Evolutionary conservation across 345 rosid genomes (phyloP), one percentile per base, ranked within the genome.

Genomic region (Pistacia vera): DNA sequence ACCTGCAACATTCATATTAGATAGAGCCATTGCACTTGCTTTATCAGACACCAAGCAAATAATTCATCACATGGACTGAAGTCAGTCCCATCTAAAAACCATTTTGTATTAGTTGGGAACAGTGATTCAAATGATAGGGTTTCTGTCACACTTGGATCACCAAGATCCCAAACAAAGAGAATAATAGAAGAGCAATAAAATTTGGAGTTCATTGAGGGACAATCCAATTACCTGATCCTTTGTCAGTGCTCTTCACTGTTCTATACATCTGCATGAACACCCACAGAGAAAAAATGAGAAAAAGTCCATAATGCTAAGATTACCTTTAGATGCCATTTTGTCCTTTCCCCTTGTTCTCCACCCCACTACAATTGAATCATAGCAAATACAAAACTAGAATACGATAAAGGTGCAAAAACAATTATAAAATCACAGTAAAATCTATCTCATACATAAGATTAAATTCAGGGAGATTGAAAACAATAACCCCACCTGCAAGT

Each of bases 211-310:
- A 12, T 49, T 13, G 60, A 71, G 64, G 77, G 70, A 63, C 52
- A 70, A 58, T 60, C n/a, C 68, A 68, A 68, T 83, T 86, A 92
- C 97, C 97, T 83, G 91, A 66, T 82, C 85, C 89, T 87, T 90
- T 93, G 88, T 88, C 91, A 81, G 98, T 92, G 89, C 88, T 90
- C 90, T 88, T 96, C 81, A 96, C 98, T 91, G 99, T 96, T 90
- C 99, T 92, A 81, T 96, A 96, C 99, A 96, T 96, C 99, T 96
- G 94, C 95, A 90, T 82, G 81, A 82, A 86, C 81, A 81, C 66
- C 79, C 70, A 75, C 63, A 85, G 61, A 85, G 61, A 79, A 57
- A 44, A 71, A 58, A 56, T 61, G 20, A 81, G 70, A 73, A 75
- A 77, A 82, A 82, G 81, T 83, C 81, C 80, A 75, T 74, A 74